These are phyloP conservation scores for Suhomyces bribrorum DNA, from an alignment of 1,139 yeast genomes.

Conservation along the genomic window DNA sequence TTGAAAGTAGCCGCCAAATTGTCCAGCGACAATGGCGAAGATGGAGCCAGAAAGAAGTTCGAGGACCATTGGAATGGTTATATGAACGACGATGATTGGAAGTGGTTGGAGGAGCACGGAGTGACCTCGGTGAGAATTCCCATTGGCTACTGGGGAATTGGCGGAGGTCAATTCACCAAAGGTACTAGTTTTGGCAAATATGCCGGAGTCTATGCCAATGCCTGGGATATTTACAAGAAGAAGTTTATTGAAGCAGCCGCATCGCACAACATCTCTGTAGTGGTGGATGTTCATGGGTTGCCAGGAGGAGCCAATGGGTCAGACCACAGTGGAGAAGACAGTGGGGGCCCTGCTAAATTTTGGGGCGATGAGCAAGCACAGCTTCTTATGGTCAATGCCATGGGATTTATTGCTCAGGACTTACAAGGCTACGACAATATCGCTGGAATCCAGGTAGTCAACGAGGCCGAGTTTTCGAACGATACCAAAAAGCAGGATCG, in stretches of 20 bases:
- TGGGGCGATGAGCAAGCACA: conserved; percentile 55
- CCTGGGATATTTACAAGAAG: conserved; percentile 65
- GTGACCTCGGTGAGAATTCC: conserved; percentile 84
- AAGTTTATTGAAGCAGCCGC: conserved; percentile 57
- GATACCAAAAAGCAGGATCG: conserved; percentile 51
- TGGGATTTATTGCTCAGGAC: conserved; percentile 65
- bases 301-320: conserved; percentile 92
- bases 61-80: conserved; percentile 73
- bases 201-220: conserved; percentile 56
- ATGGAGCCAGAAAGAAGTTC: conserved; percentile 54
- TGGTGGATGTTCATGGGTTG: conserved; percentile 84
- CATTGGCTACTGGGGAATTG: conserved; percentile 86
- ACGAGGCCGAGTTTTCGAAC: conserved; percentile 72
- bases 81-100: conserved; percentile 73
- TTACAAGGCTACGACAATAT: conserved; percentile 62
- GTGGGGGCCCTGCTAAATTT: conserved; percentile 56
- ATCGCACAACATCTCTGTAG: conserved; percentile 60
- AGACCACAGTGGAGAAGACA: conserved; percentile 74
- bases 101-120: conserved; percentile 63
- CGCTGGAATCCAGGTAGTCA: conserved; percentile 79
- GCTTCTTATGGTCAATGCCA: conserved; percentile 48
- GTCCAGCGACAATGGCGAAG: conserved; percentile 51
- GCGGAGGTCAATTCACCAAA: conserved; percentile 57
- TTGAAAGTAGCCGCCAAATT: conserved; percentile 64
- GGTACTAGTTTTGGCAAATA: conserved; percentile 63